Evolutionary conservation across 2,329 filamentous ascomycete species (phyloP), one percentile per base, ranked within the genome.

Genomic region (Fonsecaea monophora): DNA sequence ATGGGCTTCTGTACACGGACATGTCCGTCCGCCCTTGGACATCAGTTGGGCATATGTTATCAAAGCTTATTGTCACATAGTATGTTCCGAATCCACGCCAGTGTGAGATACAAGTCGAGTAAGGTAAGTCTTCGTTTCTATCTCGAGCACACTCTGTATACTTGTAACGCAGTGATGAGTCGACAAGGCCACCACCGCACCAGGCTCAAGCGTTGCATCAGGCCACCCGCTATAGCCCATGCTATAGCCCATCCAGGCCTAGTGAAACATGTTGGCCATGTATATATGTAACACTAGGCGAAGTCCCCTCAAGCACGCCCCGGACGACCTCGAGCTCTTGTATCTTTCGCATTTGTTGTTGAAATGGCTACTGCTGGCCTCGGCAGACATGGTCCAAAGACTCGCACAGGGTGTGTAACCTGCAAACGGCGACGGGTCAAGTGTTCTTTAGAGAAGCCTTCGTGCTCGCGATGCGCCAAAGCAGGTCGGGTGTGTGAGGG

Each of bases 71-170:
- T 25, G 25, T 25, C 25, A 25, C 25, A 25, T 50, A 21, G 18
- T 25, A 9, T 9, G 3, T 10, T 25, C 45, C 45, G 18, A 50
- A 50, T 25, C n/a, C 25, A 50, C 18, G 10, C 45, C 18, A 50
- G 18, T n/a, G 40, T 2, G 25, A 3, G 35, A 30, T 35, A 30
- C 13, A 34, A 21, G 53, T 15, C 25, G 25, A 25, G 25, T 25
- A 9, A 10, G n/a, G 30, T 55, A 55, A 55, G 30, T 55, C 21
- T 54, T 21, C 21, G 12, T 30, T 55, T 55, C 30, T 15, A 8
- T 35, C 34, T 35, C 15, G 53, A 77, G 59, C 78, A 55, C 12
- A 18, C 13, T 9, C 7, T 50, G 25, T 25, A 25, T 25, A 25
- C 25, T 25, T 25, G 3, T 3, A 25, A 2, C 25, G 25, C 25